Conservation (phyloP, 768 basidiomycete genomes). For the Lactifluus pinguis region DNA sequence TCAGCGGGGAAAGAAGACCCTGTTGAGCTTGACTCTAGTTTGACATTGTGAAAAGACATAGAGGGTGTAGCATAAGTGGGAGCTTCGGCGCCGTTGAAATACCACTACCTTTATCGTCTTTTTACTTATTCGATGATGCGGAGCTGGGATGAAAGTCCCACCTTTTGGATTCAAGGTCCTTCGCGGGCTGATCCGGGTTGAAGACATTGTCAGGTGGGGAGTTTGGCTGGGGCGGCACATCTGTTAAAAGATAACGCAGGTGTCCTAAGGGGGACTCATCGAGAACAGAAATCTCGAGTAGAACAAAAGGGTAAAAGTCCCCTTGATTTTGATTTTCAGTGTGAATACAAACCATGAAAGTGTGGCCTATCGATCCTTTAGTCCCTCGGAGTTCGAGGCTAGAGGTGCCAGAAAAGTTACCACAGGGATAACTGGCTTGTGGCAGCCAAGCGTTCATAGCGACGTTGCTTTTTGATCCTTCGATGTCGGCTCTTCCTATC, state of each 20-base stretch:
- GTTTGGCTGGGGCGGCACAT: constrained; percentile 78
- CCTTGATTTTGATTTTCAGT: constrained; percentile 79
- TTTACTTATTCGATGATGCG: constrained; percentile 73
- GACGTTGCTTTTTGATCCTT: constrained; percentile 79
- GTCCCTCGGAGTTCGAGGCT: constrained; percentile 70
- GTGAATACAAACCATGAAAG: constrained; percentile 77
- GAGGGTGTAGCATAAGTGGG: constrained; percentile 77
- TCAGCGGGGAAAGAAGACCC: constrained; percentile 72
- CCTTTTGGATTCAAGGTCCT: constrained; percentile 64
- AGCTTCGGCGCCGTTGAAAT: constrained; percentile 71
- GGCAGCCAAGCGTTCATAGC: constrained; percentile 79
- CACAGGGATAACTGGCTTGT: constrained; percentile 76
- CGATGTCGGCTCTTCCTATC: constrained; percentile 77
- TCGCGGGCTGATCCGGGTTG: constrained; percentile 58
- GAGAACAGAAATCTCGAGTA: constrained; percentile 75
- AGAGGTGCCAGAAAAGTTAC: constrained; percentile 77
- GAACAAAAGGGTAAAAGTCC: constrained; percentile 76
- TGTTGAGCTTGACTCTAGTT: constrained; percentile 83
- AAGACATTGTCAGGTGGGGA: constrained; percentile 76
- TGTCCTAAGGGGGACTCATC: constrained; percentile 54
- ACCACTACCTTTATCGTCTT: constrained; percentile 75
- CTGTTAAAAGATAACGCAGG: constrained; percentile 26
- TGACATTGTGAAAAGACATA: constrained; percentile 80
- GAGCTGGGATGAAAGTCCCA: no score
- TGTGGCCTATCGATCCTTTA: constrained; percentile 79